Base-by-base conservation (phyloP, 345 rosid species). In the Citrus cavaleriei region DNA sequence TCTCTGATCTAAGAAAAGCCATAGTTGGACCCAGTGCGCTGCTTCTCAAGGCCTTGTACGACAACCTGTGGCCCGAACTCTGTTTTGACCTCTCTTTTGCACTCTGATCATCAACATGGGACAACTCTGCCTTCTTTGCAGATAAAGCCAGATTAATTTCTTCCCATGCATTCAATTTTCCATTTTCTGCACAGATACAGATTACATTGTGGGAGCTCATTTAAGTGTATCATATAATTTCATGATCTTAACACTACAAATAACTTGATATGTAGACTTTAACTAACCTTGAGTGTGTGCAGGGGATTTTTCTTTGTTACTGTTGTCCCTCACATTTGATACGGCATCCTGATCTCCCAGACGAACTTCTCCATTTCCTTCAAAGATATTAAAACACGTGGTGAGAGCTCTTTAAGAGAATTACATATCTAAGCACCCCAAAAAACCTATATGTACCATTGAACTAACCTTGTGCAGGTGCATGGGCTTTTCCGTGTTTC, bases 1-100 rank as follows among this genome's bases (percentile, higher is more conserved):
- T 89, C 83, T 94, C 94, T 24, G 93, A 82, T 78, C 98, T 88
- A 77, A 97, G 84, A 74, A 90, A 79, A 30, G 93, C 91, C 91
- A 94, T 83, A 4, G 91, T 90, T 21, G 97, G 99, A 79, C 98
- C 98, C 75, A 97, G 77, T 1, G 98, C 95, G 70, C 98, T 88
- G 70, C 97, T 82, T 79, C 98, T 89, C 74, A 86, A 71, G 61
- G 87, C 94, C 90, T 85, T 90, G 84, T 80, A 87, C 25, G 94
- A 87, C 94, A 93, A 86, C 10, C 83, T 84, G 78, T 81, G 82
- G 79, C 88, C 85, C 49, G 95, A 81, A 82, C 84, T 85, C 82
- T 82, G 90, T 55, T 87, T 72, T 67, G 66, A 81, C 81, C 83
- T 86, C 83, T 82, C 90, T 58, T 87, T 72, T 64, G 63, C 74